phyloP scores from a whole-genome alignment of 1,139 yeast species.

The Suhomyces bokatorum region DNA sequence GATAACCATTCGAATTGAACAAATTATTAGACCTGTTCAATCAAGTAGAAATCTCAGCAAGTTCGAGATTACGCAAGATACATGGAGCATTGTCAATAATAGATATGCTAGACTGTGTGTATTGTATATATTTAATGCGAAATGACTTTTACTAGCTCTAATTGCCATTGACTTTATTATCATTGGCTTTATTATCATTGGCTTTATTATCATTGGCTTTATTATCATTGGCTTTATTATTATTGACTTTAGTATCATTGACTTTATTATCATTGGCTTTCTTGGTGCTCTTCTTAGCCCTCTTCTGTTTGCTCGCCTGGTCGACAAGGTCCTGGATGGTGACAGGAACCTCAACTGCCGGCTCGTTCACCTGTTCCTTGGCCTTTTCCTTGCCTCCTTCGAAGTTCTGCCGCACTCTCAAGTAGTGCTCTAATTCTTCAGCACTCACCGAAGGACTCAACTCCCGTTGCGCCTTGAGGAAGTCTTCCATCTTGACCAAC shows the following conservation, averaged over 20 bases:
- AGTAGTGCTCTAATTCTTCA: conserved; percentile 82
- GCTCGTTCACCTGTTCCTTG: conserved; percentile 10
- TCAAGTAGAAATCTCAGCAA: too few species aligned
- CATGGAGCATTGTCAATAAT: too few species aligned
- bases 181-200: too few species aligned
- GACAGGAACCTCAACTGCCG: not conserved
- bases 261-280: too few species aligned
- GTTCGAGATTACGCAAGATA: too few species aligned
- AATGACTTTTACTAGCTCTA: not conserved
- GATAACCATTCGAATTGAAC: too few species aligned
- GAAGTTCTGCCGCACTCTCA: conserved; percentile 73
- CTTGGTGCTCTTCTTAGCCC: not conserved
- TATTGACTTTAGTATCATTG: too few species aligned
- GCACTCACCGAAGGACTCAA: conserved; percentile 84
- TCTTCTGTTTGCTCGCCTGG: not conserved
- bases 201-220: too few species aligned
- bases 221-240: too few species aligned
- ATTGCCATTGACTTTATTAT: too few species aligned
- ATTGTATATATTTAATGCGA: conserved; percentile 1
- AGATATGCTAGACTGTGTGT: too few species aligned
- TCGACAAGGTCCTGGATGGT: not conserved
- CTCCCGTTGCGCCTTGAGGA: conserved; percentile 68
- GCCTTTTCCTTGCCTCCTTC: conserved; percentile 55
- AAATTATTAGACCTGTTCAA: too few species aligned
- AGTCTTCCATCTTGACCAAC: conserved; percentile 68